These are phyloP conservation scores for Grosmannia huntii DNA, from an alignment of 2,329 filamentous ascomycete species.

Conservation along the genomic window DNA sequence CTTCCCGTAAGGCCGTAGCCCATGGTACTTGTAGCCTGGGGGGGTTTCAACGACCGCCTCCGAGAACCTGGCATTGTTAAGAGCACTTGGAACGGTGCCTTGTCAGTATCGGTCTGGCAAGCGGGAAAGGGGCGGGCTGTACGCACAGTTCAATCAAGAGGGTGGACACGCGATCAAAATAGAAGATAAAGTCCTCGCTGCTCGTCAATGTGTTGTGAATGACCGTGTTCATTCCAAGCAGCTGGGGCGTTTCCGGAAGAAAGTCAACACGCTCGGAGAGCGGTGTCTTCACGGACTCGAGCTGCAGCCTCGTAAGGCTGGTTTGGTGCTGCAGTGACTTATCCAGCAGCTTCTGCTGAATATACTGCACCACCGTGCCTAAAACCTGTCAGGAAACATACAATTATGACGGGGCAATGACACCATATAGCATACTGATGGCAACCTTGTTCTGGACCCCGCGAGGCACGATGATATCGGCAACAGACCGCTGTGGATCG, in stretches of 20 bases:
- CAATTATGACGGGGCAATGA: neutral
- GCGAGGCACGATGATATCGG: conserved; percentile 90
- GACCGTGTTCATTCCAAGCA: conserved; percentile 81
- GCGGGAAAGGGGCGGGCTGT: neutral
- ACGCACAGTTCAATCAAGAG: conserved; percentile 64
- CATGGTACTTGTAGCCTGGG: conserved; percentile 54
- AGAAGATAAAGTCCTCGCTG: conserved; percentile 91
- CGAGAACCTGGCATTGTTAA: conserved; percentile 64
- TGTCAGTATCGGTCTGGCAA: neutral
- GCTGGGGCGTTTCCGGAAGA: conserved; percentile 64
- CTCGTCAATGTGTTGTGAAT: conserved; percentile 68
- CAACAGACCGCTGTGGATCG: conserved; percentile 78
- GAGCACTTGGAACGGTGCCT: conserved; percentile 38
- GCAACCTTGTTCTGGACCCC: conserved; percentile 92
- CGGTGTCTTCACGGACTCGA: conserved; percentile 56
- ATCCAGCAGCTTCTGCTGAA: conserved; percentile 71
- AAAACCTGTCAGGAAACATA: neutral
- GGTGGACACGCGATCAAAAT: conserved; percentile 82
- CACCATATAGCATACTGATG: conserved; percentile 45
- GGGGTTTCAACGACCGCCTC: conserved; percentile 57
- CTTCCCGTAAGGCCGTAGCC: conserved; percentile 57
- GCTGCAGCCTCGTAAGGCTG: conserved; percentile 63
- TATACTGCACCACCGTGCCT: conserved; percentile 91
- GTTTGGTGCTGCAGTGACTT: conserved; percentile 77
- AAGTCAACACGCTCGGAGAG: conserved; percentile 64